Evolutionary conservation across 2,329 filamentous ascomycete species (phyloP).

Genomic region (Periglandula ipomoeae): DNA sequence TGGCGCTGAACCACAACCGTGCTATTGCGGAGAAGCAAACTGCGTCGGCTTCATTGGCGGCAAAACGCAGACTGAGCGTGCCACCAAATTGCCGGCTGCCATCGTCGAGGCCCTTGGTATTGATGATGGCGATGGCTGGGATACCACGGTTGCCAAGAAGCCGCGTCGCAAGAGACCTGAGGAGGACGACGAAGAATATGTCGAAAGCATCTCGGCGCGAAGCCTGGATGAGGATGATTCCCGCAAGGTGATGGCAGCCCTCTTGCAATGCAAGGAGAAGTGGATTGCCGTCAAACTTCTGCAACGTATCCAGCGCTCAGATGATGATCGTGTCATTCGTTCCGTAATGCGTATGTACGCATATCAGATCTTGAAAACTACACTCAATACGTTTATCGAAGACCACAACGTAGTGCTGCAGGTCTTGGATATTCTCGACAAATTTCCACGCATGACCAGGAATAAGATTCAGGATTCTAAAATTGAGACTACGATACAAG

Average conservation of each 20-base stretch:
- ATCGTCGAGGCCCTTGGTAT: slow-evolving; percentile 95
- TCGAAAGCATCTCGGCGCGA: slow-evolving; percentile 77
- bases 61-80: slow-evolving; percentile 93
- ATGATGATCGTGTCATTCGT: slow-evolving; percentile 80
- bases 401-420: slow-evolving; percentile 86
- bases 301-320: slow-evolving; percentile 74
- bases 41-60: slow-evolving; percentile 96
- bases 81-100: slow-evolving; percentile 79
- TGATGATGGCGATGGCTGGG: slow-evolving; percentile 86
- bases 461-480: slow-evolving; percentile 98
- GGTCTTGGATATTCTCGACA: slow-evolving; percentile 79
- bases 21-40: slow-evolving; percentile 90
- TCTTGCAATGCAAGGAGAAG: slow-evolving; percentile 98
- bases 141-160: slow-evolving; percentile 80
- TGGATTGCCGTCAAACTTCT: slow-evolving; percentile 98
- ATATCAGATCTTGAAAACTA: slow-evolving; percentile 87
- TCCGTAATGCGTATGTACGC: slow-evolving; percentile 93
- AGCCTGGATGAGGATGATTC: slow-evolving; percentile 74
- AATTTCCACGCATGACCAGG: slow-evolving; percentile 79
- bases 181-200: slow-evolving; percentile 92
- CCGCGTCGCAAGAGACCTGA: slow-evolving; percentile 84
- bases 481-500: slow-evolving; percentile 74
- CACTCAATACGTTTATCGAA: slow-evolving; percentile 75
- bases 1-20: slow-evolving; percentile 90
- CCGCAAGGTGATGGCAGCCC: slow-evolving; percentile 88